Percentiles rank a stretch among this genome's conserved stretches.
These are phyloP conservation scores for Trichoderma aggressivum DNA, from an alignment of 2,329 filamentous ascomycete species.

Conservation along the genomic window DNA sequence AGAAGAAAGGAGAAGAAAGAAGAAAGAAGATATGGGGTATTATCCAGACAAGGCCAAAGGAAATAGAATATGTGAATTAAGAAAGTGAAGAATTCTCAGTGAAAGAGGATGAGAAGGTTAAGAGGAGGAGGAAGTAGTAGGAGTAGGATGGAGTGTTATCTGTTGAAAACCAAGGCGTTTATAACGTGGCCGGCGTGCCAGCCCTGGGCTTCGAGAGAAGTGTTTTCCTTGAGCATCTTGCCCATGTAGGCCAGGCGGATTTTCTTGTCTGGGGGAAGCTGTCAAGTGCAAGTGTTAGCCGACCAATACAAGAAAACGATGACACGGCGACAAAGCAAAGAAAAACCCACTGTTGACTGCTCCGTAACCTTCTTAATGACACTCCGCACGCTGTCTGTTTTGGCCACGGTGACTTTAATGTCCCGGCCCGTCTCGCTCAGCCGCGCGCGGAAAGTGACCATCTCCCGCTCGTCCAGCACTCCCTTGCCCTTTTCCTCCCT, in stretches of 20 bases:
- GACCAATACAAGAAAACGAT: not conserved
- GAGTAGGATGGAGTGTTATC: slow-evolving; percentile 28
- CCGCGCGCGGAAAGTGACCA: slow-evolving; percentile 57
- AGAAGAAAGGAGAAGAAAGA: not conserved
- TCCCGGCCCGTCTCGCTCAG: slow-evolving; percentile 67
- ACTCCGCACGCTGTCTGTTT: slow-evolving; percentile 60
- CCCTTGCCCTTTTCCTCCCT: slow-evolving; percentile 60
- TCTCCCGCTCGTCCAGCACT: slow-evolving; percentile 49
- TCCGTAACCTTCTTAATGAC: slow-evolving; percentile 62
- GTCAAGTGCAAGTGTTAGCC: not conserved
- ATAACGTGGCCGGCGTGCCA: slow-evolving; percentile 74
- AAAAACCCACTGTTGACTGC: slow-evolving; percentile 56
- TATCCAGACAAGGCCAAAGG: slow-evolving; percentile 24
- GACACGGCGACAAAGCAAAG: not conserved
- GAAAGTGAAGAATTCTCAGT: not conserved
- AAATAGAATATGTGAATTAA: not conserved
- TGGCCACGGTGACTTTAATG: slow-evolving; percentile 54
- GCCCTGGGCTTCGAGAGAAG: slow-evolving; percentile 64
- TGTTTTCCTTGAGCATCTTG: slow-evolving; percentile 68
- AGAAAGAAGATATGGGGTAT: slow-evolving; percentile 25
- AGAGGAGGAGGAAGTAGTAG: not conserved
- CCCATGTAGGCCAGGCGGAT: slow-evolving; percentile 78
- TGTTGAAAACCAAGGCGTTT: slow-evolving; percentile 68
- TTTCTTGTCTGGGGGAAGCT: slow-evolving; percentile 57
- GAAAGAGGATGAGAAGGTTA: not conserved